phyloP scores from a whole-genome alignment of 2,329 filamentous ascomycete genomes.

The Leptographium flavum region DNA sequence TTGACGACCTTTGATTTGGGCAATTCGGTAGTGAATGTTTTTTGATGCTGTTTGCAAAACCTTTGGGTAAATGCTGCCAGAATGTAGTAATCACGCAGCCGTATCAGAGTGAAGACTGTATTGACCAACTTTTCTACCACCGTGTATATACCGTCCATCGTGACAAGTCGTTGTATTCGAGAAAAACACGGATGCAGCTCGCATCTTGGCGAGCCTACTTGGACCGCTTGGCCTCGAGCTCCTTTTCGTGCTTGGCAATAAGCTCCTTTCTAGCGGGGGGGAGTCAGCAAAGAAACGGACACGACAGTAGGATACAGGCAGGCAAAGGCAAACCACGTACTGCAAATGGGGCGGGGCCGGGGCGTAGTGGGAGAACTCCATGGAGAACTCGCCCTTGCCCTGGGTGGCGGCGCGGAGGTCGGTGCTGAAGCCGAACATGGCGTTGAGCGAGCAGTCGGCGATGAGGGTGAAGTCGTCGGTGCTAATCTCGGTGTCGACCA shows the following conservation, averaged over 20 bases:
- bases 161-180: not conserved
- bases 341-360: slow-evolving; percentile 79
- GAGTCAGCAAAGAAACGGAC: not conserved
- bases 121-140: too few relatives aligned
- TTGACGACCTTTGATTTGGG: too few relatives aligned
- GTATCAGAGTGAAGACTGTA: not conserved
- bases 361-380: slow-evolving; percentile 97
- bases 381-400: slow-evolving; percentile 95
- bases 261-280: slow-evolving; percentile 39
- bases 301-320: slow-evolving; percentile 5
- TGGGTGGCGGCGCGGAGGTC: slow-evolving; percentile 87
- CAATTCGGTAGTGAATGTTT: too few relatives aligned
- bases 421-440: slow-evolving; percentile 95
- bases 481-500: slow-evolving; percentile 89
- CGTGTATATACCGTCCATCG: not conserved
- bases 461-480: slow-evolving; percentile 85
- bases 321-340: slow-evolving; percentile 37
- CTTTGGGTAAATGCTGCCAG: too few relatives aligned
- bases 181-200: not conserved
- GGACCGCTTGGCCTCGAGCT: slow-evolving; percentile 40
- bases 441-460: slow-evolving; percentile 85
- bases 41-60: too few relatives aligned
- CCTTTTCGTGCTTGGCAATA: slow-evolving; percentile 42
- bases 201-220: too few relatives aligned
- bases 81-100: not conserved